Percentiles rank a stretch among this genome's conserved stretches.
Conservation (phyloP, 352 stramenopile species). For the Thalassiosira livingstoniorum region DNA sequence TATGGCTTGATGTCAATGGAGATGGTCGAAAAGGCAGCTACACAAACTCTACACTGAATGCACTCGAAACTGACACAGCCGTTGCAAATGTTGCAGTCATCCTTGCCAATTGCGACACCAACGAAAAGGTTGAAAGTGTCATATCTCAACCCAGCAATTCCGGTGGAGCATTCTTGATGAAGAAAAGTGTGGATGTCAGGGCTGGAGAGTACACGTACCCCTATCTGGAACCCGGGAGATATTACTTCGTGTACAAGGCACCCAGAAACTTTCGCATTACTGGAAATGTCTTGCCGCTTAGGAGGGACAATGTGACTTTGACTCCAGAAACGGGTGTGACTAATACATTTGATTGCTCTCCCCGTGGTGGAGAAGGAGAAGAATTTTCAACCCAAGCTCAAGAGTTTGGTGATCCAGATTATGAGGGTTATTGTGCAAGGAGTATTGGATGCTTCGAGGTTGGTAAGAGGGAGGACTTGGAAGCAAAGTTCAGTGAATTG, state of each 20-base stretch:
- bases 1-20: conserved; percentile 45
- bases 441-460: conserved; percentile 56
- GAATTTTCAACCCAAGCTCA: conserved; percentile 13
- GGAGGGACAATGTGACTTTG: not conserved
- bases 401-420: conserved; percentile 40
- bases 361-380: conserved; percentile 35
- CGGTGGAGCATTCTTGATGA: not conserved
- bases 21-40: conserved; percentile 33
- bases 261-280: conserved; percentile 26
- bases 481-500: conserved; percentile 23
- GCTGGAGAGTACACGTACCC: not conserved
- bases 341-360: conserved; percentile 26
- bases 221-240: conserved; percentile 28
- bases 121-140: conserved; percentile 2
- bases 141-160: not conserved
- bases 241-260: conserved; percentile 55
- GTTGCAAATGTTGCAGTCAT: conserved; percentile 21
- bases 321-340: not conserved
- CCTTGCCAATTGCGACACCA: conserved; percentile 33
- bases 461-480: conserved; percentile 12
- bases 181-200: not conserved
- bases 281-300: conserved; percentile 39
- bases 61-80: conserved; percentile 33
- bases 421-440: conserved; percentile 48
- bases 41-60: conserved; percentile 39